Evolutionary conservation across 179 eudicot species (phyloP).

Genomic region (Carnegiea gigantea): DNA sequence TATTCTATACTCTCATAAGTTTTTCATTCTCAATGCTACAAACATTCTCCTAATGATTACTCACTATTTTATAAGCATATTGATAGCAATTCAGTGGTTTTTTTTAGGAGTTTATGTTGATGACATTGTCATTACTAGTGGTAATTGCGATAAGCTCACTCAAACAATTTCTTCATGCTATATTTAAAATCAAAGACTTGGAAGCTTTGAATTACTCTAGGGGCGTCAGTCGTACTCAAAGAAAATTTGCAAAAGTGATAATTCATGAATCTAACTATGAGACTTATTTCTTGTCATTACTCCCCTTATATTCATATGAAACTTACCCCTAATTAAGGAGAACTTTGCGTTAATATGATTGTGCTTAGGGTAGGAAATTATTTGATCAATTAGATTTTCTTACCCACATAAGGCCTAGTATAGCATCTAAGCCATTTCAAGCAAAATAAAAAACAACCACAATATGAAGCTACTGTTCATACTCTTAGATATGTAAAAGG

Average conservation of each 20-base stretch:
- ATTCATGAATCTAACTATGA: neutral
- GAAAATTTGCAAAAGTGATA: neutral
- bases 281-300: neutral
- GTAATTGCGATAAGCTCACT: neutral
- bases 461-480: too few relatives aligned
- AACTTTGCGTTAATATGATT: neutral
- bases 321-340: neutral
- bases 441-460: too few relatives aligned
- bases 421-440: too few relatives aligned
- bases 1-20: neutral
- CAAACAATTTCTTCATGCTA: neutral
- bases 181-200: slow-evolving; percentile 18
- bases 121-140: slow-evolving; percentile 12
- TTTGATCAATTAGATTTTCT: neutral
- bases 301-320: neutral
- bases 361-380: neutral
- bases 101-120: slow-evolving; percentile 1
- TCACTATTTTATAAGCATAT: neutral
- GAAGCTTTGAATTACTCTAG: neutral
- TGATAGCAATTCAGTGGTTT: neutral
- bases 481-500: too few relatives aligned
- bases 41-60: neutral
- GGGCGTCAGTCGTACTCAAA: neutral
- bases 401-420: neutral
- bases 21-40: neutral